These are phyloP conservation scores for Magnaporthiopsis poae DNA, from an alignment of 2,329 filamentous ascomycete species.

Conservation along the genomic window DNA sequence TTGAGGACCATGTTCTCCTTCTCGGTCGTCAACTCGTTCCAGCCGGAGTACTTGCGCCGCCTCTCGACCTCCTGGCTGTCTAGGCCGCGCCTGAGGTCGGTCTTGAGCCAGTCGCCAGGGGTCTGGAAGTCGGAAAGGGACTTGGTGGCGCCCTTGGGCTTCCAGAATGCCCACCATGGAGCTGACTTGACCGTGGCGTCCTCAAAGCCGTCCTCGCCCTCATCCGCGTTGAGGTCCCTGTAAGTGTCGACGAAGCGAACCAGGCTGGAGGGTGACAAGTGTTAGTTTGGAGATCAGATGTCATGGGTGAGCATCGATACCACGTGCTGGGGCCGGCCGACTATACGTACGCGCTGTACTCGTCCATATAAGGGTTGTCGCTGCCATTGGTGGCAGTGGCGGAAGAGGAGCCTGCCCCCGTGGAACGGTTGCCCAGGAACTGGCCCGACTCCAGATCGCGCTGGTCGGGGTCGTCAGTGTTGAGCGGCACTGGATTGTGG, in stretches of 20 bases:
- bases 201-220: conserved; percentile 21
- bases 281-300: neutral
- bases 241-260: conserved; percentile 28
- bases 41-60: conserved; percentile 57
- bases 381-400: conserved; percentile 16
- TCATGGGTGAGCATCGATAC: neutral
- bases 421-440: conserved; percentile 20
- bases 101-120: conserved; percentile 44
- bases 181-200: conserved; percentile 16
- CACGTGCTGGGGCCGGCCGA: neutral
- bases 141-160: conserved; percentile 18
- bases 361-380: conserved; percentile 24
- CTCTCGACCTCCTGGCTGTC: conserved; percentile 47
- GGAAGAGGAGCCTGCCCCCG: conserved; percentile 4
- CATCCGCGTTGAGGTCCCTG: conserved; percentile 22
- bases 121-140: conserved; percentile 29
- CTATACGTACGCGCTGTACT: conserved; percentile 23
- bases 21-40: conserved; percentile 63
- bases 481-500: conserved; percentile 16
- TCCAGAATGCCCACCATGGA: conserved; percentile 29
- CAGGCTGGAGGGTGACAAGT: conserved; percentile 9
- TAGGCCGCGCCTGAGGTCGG: conserved; percentile 58
- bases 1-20: conserved; percentile 68
- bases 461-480: conserved; percentile 16
- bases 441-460: conserved; percentile 22